Conservation (phyloP, 2,329 filamentous ascomycete species). For the Metarhizium robertsii region DNA sequence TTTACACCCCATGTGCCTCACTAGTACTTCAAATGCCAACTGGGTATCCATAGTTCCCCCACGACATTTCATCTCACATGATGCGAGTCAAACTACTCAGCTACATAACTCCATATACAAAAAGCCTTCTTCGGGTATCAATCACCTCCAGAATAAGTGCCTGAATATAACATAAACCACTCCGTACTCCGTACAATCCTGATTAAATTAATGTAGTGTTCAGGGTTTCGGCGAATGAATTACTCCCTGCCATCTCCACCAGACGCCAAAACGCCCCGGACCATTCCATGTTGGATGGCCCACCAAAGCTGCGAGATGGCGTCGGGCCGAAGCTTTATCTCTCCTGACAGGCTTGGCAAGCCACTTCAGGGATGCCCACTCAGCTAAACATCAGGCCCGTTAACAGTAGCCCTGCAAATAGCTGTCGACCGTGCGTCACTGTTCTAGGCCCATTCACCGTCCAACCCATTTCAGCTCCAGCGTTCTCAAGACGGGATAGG, state of each 20-base stretch:
- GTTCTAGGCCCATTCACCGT: not conserved
- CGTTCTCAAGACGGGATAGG: constrained; percentile 4
- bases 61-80: no score
- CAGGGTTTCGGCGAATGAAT: no score
- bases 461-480: constrained; percentile 6
- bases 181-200: no score
- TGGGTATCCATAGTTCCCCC: no score
- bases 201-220: no score
- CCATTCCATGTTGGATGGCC: not conserved
- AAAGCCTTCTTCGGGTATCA: no score
- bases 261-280: not conserved
- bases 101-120: no score
- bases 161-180: no score
- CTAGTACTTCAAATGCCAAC: no score
- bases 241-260: not conserved
- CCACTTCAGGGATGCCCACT: not conserved
- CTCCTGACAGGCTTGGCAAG: not conserved
- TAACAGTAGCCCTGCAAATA: not conserved
- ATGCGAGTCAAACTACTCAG: no score
- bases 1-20: no score
- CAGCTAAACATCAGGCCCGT: not conserved
- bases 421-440: not conserved
- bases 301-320: not conserved
- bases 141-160: no score
- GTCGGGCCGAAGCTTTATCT: not conserved